phyloP scores from a whole-genome alignment of 2,329 filamentous ascomycete species.

The Penicillium sp. region DNA sequence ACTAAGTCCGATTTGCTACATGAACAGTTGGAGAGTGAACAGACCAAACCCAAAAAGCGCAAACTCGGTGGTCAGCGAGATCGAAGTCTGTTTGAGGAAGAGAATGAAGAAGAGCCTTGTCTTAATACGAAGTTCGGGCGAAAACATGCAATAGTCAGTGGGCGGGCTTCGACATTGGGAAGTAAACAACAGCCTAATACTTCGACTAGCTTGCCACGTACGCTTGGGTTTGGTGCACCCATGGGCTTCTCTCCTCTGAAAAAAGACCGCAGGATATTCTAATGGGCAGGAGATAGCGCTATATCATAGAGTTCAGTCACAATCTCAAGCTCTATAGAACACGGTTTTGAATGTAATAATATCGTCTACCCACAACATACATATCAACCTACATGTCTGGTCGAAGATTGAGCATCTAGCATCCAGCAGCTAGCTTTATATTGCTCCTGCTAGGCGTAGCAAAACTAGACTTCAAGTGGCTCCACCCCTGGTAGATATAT shows the following conservation, averaged over 20 bases:
- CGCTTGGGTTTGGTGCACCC: constrained; percentile 48
- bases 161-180: constrained; percentile 20
- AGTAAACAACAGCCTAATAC: constrained; percentile 15
- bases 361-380: no score
- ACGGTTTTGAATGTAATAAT: no score
- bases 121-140: constrained; percentile 27
- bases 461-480: no score
- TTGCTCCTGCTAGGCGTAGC: no score
- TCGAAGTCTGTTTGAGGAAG: constrained; percentile 69
- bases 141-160: constrained; percentile 26
- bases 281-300: not conserved
- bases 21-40: constrained; percentile 29
- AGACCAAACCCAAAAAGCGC: constrained; percentile 64
- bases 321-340: not conserved
- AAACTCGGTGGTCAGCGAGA: constrained; percentile 64
- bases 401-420: no score
- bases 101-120: constrained; percentile 37
- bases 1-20: constrained; percentile 20
- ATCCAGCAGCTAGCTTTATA: no score
- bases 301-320: not conserved
- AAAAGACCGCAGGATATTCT: constrained; percentile 56
- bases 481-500: no score
- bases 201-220: constrained; percentile 7
- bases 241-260: constrained; percentile 70
- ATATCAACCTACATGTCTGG: no score